Base-by-base conservation (phyloP, 1,139 yeast species). In the Taiozyma sp. region DNA sequence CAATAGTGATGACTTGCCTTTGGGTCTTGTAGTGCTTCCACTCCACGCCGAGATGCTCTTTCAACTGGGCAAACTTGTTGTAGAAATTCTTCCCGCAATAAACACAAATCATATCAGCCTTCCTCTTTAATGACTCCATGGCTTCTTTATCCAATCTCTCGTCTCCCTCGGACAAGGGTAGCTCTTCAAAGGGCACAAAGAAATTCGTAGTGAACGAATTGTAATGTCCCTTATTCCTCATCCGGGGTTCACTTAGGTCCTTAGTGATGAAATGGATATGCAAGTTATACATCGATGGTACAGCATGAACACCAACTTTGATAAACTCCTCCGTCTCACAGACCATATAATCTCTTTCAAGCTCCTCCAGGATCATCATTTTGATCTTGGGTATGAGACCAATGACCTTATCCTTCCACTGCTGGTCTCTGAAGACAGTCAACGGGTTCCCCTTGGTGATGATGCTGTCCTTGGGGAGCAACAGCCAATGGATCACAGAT, bases 191-290 rank as follows among this genome's bases (percentile, higher is more conserved):
- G 0, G 70, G 68, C 1, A 86, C 81, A 55, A 87, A 87, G 64
- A 88, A 88, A 1, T 60, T 60, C 0, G 90, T 80, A 28, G 74
- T 80, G 66, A 88, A 88, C 6, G 91, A 82, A 61, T 83, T 83
- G 66, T 81, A 88, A 65, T 88, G 96, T 53, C 74, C 76, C 54
- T 77, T 80, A 59, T 81, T 72, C 62, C 85, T 87, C 68, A 87
- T 51, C 28, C 72, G 57, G 0, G 68, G 68, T 7, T 88, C 79
- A 58, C 72, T 60, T 61, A 85, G 76, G 65, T 88, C 96, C 47
- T 69, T 73, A 0, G 91, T 80, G 47, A 88, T 73, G 14, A 88
- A 80, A 68, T 88, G 96, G 29, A 88, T 70, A 61, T 88, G 96
- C 40, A 87, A 63, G 61, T 88, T 85, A 45, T 66, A 67, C 74